Percentiles rank a stretch among this genome's conserved stretches.
These are phyloP conservation scores for Detonula confervacea DNA, from an alignment of 352 stramenopile species.

Conservation along the genomic window DNA sequence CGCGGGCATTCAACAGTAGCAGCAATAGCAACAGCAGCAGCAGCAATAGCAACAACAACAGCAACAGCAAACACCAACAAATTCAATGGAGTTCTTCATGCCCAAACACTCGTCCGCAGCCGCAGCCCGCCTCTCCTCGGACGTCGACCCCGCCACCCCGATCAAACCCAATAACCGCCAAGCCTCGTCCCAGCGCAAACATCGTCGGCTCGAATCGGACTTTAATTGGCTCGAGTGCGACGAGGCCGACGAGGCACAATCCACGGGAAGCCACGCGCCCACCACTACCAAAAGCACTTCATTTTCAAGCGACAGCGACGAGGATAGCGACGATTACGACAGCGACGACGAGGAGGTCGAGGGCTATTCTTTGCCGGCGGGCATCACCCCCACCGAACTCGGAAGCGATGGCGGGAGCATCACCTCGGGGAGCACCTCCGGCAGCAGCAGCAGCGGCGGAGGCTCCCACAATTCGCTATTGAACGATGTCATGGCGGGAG, in stretches of 20 bases:
- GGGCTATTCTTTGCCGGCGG: too few relatives aligned
- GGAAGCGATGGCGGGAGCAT: too few relatives aligned
- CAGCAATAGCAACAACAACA: neutral
- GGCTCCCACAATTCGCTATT: neutral
- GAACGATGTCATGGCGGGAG: neutral
- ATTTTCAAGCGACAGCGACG: too few relatives aligned
- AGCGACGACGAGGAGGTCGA: too few relatives aligned
- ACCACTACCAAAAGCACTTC: neutral
- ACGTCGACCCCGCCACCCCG: neutral
- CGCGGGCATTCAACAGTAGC: too few relatives aligned
- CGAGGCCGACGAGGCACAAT: neutral
- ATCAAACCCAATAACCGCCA: neutral
- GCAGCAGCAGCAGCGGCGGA: neutral
- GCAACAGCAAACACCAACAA: neutral
- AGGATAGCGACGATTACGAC: too few relatives aligned
- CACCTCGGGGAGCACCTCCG: too few relatives aligned
- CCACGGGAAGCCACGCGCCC: too few relatives aligned
- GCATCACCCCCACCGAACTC: too few relatives aligned
- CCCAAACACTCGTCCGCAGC: neutral
- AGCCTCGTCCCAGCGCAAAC: neutral
- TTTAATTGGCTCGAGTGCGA: neutral
- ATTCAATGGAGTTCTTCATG: slow-evolving; percentile 3
- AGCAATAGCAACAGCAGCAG: too few relatives aligned
- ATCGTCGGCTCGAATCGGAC: neutral
- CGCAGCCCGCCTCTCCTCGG: neutral